phyloP scores from a whole-genome alignment of 225 moss, liverwort and hornwort genomes.

The Polytrichum formosum region DNA sequence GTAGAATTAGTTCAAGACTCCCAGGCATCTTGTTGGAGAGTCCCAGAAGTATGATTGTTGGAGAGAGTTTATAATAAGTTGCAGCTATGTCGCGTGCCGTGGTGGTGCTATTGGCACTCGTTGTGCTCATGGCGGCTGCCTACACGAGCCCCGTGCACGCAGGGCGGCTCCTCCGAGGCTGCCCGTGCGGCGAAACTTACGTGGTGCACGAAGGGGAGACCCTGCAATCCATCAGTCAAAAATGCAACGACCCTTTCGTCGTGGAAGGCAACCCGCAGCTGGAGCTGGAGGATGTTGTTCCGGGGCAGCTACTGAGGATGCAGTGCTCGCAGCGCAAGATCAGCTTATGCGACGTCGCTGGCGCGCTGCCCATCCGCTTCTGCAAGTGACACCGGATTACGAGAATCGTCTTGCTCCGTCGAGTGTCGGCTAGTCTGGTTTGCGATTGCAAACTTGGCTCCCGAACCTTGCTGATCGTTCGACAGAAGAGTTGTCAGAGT shows the following conservation, averaged over 20 bases:
- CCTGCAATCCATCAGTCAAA: conserved; percentile 57
- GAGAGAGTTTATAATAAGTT: no score
- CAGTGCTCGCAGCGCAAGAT: conserved; percentile 54
- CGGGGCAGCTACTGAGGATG: conserved; percentile 54
- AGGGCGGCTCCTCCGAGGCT: conserved; percentile 34
- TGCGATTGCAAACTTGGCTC: no score
- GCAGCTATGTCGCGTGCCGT: background rate
- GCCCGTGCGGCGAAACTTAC: conserved; percentile 59
- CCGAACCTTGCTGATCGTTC: no score
- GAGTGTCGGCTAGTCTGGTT: no score
- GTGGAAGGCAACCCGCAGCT: conserved; percentile 58
- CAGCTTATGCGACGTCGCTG: conserved; percentile 50
- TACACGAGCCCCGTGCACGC: conserved; percentile 9
- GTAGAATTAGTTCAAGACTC: no score
- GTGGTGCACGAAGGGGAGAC: conserved; percentile 53
- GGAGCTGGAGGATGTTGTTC: conserved; percentile 48
- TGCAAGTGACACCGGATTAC: conserved; percentile 16
- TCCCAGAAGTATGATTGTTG: no score
- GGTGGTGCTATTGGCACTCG: conserved; percentile 12
- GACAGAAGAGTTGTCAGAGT: no score
- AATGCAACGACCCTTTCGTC: conserved; percentile 63
- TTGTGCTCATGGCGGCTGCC: conserved; percentile 1
- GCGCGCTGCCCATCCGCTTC: conserved; percentile 48
- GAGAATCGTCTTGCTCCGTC: no score
- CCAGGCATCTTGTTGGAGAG: no score